These are phyloP conservation scores for Pachyrhizus erosus DNA, from an alignment of 306 rosid species.

Conservation along the genomic window DNA sequence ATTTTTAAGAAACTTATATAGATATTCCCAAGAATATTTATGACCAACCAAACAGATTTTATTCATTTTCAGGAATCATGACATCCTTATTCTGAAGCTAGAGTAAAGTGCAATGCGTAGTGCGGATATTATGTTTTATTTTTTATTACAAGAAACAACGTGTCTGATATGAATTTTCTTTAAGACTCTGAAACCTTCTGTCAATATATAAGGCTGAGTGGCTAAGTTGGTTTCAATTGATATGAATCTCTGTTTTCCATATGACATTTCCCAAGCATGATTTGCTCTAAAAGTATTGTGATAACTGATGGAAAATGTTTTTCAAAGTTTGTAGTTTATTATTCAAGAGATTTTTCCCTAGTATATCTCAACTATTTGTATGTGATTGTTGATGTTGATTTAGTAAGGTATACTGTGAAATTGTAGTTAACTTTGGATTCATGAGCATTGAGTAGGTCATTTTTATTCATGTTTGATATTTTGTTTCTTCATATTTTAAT, in stretches of 20 bases:
- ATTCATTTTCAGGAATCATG: too few relatives aligned
- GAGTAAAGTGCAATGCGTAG: slow-evolving; percentile 21
- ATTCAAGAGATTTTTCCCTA: not conserved
- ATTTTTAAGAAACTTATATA: too few relatives aligned
- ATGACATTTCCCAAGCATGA: slow-evolving; percentile 1
- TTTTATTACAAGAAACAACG: slow-evolving; percentile 20
- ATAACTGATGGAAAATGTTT: not conserved
- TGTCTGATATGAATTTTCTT: slow-evolving; percentile 12
- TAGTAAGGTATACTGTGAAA: not conserved
- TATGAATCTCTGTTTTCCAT: slow-evolving; percentile 11
- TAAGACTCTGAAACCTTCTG: slow-evolving; percentile 4
- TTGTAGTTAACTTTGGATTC: slow-evolving; percentile 24
- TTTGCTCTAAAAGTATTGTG: slow-evolving; percentile 18
- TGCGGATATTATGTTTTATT: slow-evolving; percentile 6
- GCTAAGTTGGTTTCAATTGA: slow-evolving; percentile 33
- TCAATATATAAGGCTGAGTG: not conserved
- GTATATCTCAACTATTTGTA: slow-evolving; percentile 17
- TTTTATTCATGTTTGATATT: slow-evolving; percentile 11
- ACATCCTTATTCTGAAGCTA: slow-evolving; percentile 2
- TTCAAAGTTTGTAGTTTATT: slow-evolving; percentile 14
- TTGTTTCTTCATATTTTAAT: slow-evolving; percentile 2
- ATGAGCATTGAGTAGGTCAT: not conserved
- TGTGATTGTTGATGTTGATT: slow-evolving; percentile 3
- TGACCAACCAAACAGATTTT: too few relatives aligned
- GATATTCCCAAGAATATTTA: too few relatives aligned